These are phyloP conservation scores for Boletus sp. DNA, from an alignment of 1,284 basidiomycete genomes.

Conservation along the genomic window DNA sequence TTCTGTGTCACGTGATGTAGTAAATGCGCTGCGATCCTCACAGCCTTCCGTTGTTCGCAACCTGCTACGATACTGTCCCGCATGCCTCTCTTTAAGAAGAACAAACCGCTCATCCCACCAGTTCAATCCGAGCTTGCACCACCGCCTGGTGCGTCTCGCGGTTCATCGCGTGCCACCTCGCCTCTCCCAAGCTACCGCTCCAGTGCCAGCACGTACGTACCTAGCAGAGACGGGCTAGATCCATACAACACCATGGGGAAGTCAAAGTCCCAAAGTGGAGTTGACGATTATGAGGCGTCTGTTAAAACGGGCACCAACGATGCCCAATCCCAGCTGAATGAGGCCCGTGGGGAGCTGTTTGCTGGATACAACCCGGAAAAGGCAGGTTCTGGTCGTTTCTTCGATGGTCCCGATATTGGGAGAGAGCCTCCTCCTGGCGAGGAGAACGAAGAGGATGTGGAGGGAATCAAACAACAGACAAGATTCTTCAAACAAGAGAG, in stretches of 20 bases:
- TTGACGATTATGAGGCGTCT: conserved; percentile 23
- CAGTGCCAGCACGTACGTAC: conserved; percentile 56
- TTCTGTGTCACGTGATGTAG: conserved; percentile 21
- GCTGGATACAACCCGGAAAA: conserved; percentile 64
- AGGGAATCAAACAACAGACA: conserved; percentile 94
- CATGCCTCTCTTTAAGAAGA: conserved; percentile 80
- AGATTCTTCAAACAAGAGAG: conserved; percentile 91
- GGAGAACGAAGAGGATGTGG: conserved; percentile 93
- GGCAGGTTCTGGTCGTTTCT: conserved; percentile 58
- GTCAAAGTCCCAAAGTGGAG: conserved; percentile 24
- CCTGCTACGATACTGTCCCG: background rate
- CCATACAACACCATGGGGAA: conserved; percentile 37
- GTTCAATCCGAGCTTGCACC: conserved; percentile 36
- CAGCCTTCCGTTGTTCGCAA: conserved; percentile 6
- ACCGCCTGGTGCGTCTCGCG: conserved; percentile 33
- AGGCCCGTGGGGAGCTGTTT: conserved; percentile 73
- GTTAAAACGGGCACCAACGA: conserved; percentile 48
- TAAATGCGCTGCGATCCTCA: background rate
- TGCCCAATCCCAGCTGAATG: conserved; percentile 51
- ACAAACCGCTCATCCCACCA: conserved; percentile 69
- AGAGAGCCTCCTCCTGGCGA: conserved; percentile 56
- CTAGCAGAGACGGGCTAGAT: conserved; percentile 61
- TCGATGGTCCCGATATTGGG: conserved; percentile 51
- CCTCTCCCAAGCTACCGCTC: conserved; percentile 48
- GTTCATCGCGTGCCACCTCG: conserved; percentile 34